Base-by-base conservation (phyloP, 1,139 yeast species). In the Debaryomyces robertsiae region DNA sequence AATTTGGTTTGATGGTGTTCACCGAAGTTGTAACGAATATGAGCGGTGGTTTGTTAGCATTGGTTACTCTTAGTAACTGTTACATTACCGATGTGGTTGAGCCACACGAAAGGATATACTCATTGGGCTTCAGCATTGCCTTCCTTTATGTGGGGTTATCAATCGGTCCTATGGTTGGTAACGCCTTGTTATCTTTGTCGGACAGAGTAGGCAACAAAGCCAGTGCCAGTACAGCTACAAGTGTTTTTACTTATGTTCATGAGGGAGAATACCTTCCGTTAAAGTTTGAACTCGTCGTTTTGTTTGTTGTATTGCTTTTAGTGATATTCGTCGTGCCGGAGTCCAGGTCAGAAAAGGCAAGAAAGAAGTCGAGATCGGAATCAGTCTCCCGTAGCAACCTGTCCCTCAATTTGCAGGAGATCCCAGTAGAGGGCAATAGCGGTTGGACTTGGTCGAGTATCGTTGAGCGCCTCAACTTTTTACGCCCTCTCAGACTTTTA, bases 41-140 rank as follows among this genome's bases (percentile, higher is more conserved):
- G 2, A 73, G 79, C n/a, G 94, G 94, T 16, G 80, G 85, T 0
- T 32, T 71, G 1, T 54, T 74, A 39, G 67, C 80, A 10, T 45
- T 81, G 32, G 54, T 79, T 38, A 73, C 83, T n/a, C 55, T 84
- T 23, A 62, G 75, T 11, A 77, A 77, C 48, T 74, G 87, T 36
- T 85, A 84, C 52, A 69, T 84, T 22, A 69, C 85, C 3, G 94
- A 86, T 59, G 77, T 82, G 35, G 80, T 78, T 10, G 80, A 77
- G 11, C 73, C 83, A 1, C 66, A 65, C 25, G 65, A 73, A 39
- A 62, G 93, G 44, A 75, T 79, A 13, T 73, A 75, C 39, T 65
- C 74, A 1, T 64, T 85, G 46, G 88, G 90, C 0, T 58, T 76
- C 27, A 61, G 77, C 23, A 69, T 75, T 41, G 88, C 90, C 0